phyloP scores from a whole-genome alignment of 169 alveolate genomes.

The Plasmodium relictum region DNA sequence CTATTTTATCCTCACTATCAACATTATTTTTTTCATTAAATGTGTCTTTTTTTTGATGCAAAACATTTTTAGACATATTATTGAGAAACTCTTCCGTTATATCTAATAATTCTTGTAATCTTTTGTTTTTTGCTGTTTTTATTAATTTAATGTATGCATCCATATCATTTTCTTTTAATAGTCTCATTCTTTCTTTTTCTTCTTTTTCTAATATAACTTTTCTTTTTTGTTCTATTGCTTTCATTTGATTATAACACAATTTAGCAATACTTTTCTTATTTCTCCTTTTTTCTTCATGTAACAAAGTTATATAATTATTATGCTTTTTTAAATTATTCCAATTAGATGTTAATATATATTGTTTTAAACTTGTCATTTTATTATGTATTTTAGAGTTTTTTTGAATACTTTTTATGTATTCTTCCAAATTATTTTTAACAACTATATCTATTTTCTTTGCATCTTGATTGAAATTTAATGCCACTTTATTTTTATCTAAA shows the following conservation, averaged over 20 bases:
- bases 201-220: slow-evolving; percentile 36
- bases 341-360: slow-evolving; percentile 9
- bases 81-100: slow-evolving; percentile 95
- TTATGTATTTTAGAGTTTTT: slow-evolving; percentile 14
- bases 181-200: slow-evolving; percentile 81
- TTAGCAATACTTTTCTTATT: slow-evolving; percentile 20
- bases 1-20: slow-evolving; percentile 1
- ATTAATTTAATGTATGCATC: slow-evolving; percentile 93
- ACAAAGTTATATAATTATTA: neutral
- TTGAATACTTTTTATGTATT: slow-evolving; percentile 8
- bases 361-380: slow-evolving; percentile 23
- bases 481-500: neutral
- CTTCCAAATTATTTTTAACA: slow-evolving; percentile 5
- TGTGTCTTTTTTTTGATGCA: slow-evolving; percentile 14
- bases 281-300: slow-evolving; percentile 18
- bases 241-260: slow-evolving; percentile 41
- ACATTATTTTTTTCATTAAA: neutral
- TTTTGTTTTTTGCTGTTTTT: slow-evolving; percentile 93
- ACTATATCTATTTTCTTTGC: neutral
- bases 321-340: slow-evolving; percentile 42
- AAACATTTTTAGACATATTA: slow-evolving; percentile 80
- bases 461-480: neutral
- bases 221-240: slow-evolving; percentile 23
- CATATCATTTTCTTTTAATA: slow-evolving; percentile 92
- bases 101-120: slow-evolving; percentile 93